A percentile compares a stretch with the other conserved stretches of the same genome.
phyloP scores from a whole-genome alignment of 2,329 filamentous ascomycete species.

The Calonectria crousiana region DNA sequence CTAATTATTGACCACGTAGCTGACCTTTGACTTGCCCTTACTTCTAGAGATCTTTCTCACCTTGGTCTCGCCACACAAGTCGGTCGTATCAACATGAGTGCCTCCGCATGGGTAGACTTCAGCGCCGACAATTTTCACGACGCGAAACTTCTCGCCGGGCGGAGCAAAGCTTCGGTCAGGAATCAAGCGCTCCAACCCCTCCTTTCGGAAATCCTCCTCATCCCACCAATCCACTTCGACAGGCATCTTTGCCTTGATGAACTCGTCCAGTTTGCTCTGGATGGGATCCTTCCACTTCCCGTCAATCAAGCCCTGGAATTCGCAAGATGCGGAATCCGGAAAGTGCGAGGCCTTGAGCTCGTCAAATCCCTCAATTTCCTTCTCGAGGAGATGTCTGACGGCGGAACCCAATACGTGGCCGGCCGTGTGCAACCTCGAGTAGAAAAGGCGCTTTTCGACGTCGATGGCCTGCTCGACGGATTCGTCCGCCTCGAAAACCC shows the following conservation, averaged over 20 bases:
- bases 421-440: conserved; percentile 79
- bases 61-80: conserved; percentile 68
- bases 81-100: conserved; percentile 75
- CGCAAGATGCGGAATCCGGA: conserved; percentile 74
- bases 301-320: conserved; percentile 76
- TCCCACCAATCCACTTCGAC: conserved; percentile 75
- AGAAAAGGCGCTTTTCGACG: conserved; percentile 68
- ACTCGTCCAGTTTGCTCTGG: conserved; percentile 71
- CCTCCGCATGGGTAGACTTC: conserved; percentile 82
- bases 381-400: conserved; percentile 68
- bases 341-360: conserved; percentile 81
- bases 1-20: conserved; percentile 35
- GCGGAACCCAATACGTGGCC: conserved; percentile 79
- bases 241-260: conserved; percentile 65
- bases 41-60: conserved; percentile 72
- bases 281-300: conserved; percentile 72
- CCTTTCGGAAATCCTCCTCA: conserved; percentile 69
- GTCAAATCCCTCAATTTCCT: conserved; percentile 65
- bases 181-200: conserved; percentile 67
- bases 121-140: conserved; percentile 76
- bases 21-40: conserved; percentile 41
- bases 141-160: conserved; percentile 67
- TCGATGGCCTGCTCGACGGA: conserved; percentile 70
- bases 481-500: conserved; percentile 55
- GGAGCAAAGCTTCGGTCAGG: conserved; percentile 55